Conservation (phyloP, 306 rosid species). For the Sesbania bispinosa region DNA sequence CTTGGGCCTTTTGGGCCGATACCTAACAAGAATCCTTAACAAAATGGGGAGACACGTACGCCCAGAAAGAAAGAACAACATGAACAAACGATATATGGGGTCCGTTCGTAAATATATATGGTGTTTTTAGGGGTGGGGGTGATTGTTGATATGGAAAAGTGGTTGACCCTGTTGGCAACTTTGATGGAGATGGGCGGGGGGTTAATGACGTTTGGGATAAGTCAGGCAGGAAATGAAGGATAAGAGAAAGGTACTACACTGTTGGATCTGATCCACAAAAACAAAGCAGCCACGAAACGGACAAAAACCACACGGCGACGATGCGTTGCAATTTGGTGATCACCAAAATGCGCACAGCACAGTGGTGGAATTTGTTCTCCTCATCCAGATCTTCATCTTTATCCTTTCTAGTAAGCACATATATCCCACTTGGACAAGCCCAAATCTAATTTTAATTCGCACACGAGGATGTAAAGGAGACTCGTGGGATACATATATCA, state of each 20-base stretch:
- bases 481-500: too few relatives aligned
- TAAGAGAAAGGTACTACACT: not conserved
- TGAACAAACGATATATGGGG: too few relatives aligned
- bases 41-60: not conserved
- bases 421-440: not conserved
- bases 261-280: not conserved
- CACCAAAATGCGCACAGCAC: not conserved
- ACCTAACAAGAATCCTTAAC: not conserved
- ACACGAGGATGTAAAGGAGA: not conserved
- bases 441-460: not conserved
- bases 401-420: slow-evolving; percentile 7
- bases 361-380: not conserved
- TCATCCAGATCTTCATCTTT: slow-evolving; percentile 17
- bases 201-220: not conserved
- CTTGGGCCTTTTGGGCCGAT: too few relatives aligned
- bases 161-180: not conserved
- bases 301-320: slow-evolving; percentile 44
- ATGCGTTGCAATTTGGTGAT: slow-evolving; percentile 36
- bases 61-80: not conserved
- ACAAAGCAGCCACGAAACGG: not conserved
- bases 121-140: not conserved
- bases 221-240: not conserved
- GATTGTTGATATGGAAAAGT: not conserved
- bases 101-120: not conserved
- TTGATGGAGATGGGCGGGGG: too few relatives aligned